phyloP scores from a whole-genome alignment of 768 basidiomycete genomes.

The Myochromella boudieri region DNA sequence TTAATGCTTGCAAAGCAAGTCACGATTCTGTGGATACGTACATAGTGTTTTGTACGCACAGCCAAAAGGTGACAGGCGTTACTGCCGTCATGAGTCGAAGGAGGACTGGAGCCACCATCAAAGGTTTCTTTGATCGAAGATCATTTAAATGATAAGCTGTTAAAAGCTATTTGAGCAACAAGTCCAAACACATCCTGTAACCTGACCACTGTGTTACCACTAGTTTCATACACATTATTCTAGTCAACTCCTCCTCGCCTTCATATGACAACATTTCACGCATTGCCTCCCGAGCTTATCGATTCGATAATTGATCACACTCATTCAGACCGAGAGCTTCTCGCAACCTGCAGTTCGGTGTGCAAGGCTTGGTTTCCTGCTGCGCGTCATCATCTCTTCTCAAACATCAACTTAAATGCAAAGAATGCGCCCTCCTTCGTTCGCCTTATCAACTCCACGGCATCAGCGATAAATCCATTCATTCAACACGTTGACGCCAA shows the following conservation, averaged over 20 bases:
- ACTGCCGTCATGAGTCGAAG: no score
- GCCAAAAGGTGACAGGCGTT: conserved; percentile 1
- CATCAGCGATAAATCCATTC: conserved; percentile 12
- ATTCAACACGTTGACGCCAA: conserved; percentile 12
- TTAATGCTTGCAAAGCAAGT: background rate
- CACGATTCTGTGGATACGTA: background rate
- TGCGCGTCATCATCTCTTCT: conserved; percentile 20
- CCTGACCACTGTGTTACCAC: background rate
- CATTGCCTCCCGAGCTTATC: conserved; percentile 18
- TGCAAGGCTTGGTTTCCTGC: conserved; percentile 21
- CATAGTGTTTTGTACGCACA: conserved; percentile 2
- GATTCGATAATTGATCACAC: conserved; percentile 20
- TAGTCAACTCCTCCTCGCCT: background rate
- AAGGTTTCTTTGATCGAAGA: no score
- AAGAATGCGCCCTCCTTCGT: conserved; percentile 12
- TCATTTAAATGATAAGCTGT: no score
- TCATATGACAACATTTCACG: background rate
- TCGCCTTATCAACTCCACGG: conserved; percentile 9
- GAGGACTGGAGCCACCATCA: no score
- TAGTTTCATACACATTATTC: background rate
- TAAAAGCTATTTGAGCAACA: conserved; percentile 13
- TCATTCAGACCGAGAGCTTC: conserved; percentile 10
- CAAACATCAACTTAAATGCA: conserved; percentile 9
- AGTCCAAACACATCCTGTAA: conserved; percentile 8
- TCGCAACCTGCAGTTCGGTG: conserved; percentile 19